These are phyloP conservation scores for Hortaea sp. DNA, from an alignment of 2,329 filamentous ascomycete genomes.

Conservation along the genomic window DNA sequence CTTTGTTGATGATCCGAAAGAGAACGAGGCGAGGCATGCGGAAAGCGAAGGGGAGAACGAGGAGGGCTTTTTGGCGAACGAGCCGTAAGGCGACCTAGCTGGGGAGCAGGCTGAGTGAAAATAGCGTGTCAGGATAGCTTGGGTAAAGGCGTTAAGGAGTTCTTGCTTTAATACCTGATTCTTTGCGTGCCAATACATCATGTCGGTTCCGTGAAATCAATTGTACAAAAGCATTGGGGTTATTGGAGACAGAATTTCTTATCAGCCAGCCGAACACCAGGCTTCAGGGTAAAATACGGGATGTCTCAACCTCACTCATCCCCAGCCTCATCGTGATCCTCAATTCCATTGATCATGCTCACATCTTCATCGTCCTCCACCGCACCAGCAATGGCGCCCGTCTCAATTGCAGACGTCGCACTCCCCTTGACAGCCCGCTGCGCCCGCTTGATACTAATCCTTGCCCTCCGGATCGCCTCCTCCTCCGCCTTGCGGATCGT, in stretches of 20 bases:
- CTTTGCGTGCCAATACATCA: too few relatives aligned
- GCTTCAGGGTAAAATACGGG: too few relatives aligned
- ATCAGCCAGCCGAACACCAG: too few relatives aligned
- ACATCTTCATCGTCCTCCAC: slow-evolving; percentile 21
- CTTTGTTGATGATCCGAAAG: slow-evolving; percentile 26
- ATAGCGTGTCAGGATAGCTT: too few relatives aligned
- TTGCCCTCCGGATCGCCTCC: slow-evolving; percentile 72
- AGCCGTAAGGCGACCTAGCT: not conserved
- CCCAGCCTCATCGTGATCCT: slow-evolving; percentile 37
- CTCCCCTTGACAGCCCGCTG: slow-evolving; percentile 38
- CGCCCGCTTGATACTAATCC: slow-evolving; percentile 59
- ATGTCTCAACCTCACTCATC: slow-evolving; percentile 28
- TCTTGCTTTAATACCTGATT: too few relatives aligned
- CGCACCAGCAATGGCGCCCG: slow-evolving; percentile 16
- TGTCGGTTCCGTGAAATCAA: too few relatives aligned
- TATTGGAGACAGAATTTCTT: too few relatives aligned
- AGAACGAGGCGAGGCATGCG: slow-evolving; percentile 3
- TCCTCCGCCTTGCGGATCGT: slow-evolving; percentile 90
- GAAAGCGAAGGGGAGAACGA: slow-evolving; percentile 2
- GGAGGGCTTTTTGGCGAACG: slow-evolving; percentile 1
- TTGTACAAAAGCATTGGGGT: too few relatives aligned
- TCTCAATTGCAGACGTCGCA: not conserved
- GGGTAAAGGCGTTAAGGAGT: too few relatives aligned
- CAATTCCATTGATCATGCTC: slow-evolving; percentile 36
- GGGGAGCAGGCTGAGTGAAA: too few relatives aligned